A percentile compares a stretch with the other conserved stretches of the same genome.
Evolutionary conservation across 108 stramenopile species (phyloP).

Genomic region (Cyclotella atomus): DNA sequence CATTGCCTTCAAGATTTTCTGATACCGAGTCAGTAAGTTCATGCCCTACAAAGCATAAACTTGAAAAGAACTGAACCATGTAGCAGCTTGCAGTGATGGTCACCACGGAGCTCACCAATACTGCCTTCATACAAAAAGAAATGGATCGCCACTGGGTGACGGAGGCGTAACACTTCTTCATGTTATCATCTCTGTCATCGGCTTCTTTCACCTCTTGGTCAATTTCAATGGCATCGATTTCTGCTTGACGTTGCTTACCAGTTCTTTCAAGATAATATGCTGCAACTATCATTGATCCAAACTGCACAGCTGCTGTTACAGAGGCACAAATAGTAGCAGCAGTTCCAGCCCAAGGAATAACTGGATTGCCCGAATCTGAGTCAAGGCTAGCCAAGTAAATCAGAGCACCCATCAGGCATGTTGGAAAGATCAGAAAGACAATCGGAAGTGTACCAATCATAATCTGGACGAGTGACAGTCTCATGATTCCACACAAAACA

Average conservation of each 20-base stretch:
- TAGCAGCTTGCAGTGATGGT: slow-evolving; percentile 55
- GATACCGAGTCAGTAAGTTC: slow-evolving; percentile 53
- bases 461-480: slow-evolving; percentile 59
- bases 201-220: slow-evolving; percentile 58
- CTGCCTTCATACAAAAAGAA: slow-evolving; percentile 32
- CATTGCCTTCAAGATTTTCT: slow-evolving; percentile 54
- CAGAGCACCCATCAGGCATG: slow-evolving; percentile 59
- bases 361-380: slow-evolving; percentile 38
- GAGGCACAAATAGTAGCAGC: slow-evolving; percentile 51
- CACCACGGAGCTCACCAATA: slow-evolving; percentile 23
- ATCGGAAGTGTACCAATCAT: slow-evolving; percentile 62
- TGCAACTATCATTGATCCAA: slow-evolving; percentile 60
- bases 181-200: slow-evolving; percentile 53
- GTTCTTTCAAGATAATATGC: slow-evolving; percentile 59
- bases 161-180: slow-evolving; percentile 43
- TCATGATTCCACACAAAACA: slow-evolving; percentile 70
- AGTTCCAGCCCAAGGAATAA: slow-evolving; percentile 52
- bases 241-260: slow-evolving; percentile 33
- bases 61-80: slow-evolving; percentile 59
- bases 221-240: slow-evolving; percentile 51
- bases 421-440: slow-evolving; percentile 61
- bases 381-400: slow-evolving; percentile 52
- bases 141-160: slow-evolving; percentile 53
- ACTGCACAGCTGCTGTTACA: slow-evolving; percentile 58
- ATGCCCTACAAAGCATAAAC: slow-evolving; percentile 51